Conservation (phyloP, 371 early-diverging fungal species). For the Dipsacomyces acuminosporus region DNA sequence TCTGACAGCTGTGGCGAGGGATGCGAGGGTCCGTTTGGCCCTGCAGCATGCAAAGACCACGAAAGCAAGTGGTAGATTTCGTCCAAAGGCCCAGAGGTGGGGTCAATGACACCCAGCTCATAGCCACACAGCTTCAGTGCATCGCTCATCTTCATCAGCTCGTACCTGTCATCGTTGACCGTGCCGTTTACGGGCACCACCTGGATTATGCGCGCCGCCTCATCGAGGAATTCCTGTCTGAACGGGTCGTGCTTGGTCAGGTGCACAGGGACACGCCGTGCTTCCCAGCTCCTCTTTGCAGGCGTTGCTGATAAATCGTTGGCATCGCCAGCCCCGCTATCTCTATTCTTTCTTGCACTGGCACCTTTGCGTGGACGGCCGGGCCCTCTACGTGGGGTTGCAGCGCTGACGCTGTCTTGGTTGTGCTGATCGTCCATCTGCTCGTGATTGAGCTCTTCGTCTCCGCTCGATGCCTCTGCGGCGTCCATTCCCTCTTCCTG, state of each 20-base stretch:
- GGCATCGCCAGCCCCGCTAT: neutral
- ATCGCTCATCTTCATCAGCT: conserved; percentile 42
- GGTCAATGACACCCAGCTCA: conserved; percentile 18
- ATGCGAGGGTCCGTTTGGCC: conserved; percentile 7
- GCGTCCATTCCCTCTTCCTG: conserved; percentile 5
- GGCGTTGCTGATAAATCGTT: neutral
- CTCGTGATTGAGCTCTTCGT: conserved; percentile 7
- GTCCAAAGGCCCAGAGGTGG: conserved; percentile 4
- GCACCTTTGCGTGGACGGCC: conserved; percentile 19
- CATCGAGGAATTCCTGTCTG: conserved; percentile 12
- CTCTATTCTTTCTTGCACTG: neutral
- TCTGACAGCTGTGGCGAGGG: conserved; percentile 25
- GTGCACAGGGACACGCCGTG: conserved; percentile 18
- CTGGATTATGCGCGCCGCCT: conserved; percentile 11
- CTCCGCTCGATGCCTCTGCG: conserved; percentile 20
- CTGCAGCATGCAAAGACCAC: conserved; percentile 31
- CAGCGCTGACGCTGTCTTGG: too few relatives aligned
- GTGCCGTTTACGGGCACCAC: conserved; percentile 7
- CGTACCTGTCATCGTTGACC: conserved; percentile 26
- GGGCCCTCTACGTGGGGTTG: conserved; percentile 5
- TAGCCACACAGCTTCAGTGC: conserved; percentile 42
- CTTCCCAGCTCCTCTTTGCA: conserved; percentile 7
- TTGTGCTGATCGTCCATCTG: too few relatives aligned
- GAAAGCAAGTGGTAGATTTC: conserved; percentile 31
- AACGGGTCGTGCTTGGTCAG: conserved; percentile 42